Base-by-base conservation (phyloP, 352 stramenopile species). In the Hyaloperonospora brassicae region DNA sequence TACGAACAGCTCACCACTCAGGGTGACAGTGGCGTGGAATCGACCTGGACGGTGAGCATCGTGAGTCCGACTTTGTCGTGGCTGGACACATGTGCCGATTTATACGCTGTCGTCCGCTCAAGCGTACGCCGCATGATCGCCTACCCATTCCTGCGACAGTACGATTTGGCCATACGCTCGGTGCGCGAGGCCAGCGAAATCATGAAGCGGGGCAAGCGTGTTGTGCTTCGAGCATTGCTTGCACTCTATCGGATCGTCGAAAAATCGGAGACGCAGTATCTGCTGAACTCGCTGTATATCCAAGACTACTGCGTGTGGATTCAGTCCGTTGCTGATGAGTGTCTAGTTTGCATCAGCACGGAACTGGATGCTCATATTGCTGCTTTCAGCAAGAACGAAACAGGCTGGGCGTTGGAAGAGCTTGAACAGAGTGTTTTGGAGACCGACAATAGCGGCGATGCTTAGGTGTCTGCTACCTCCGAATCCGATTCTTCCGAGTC, bases 1-100 rank as follows among this genome's bases (percentile, higher is more conserved):
- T 99, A 99, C 68, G 96, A 99, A 52, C 80, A 97, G 44, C 68
- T 98, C 27, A 96, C 86, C 11, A 98, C 90, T 1, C 81, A 97
- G 52, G 95, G 95, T 34, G 97, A 99, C 59, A 84, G 88, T 47
- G 96, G 80, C 8, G 84, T 98, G 5, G 97, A 99, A 73, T 98
- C 94, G 6, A 87, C 93, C 11, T 99, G 95, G 95, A 98, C 95
- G 12, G 85, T 97, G 9, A 94, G 90, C 41, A 98, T 93, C 60
- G 62, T 98, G 22, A 98, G 91, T 50, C 76, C 92, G 23, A 94
- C 89, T 5, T 61, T 99, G 5, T 89, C 83, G 47, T 99, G 95
- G 92, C 68, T 99, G 34, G 92, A 98, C 66, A 70, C 74, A 36
- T 78, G 59, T 21, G 57, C 54, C 1, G 73, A 95, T 44, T 52